A percentile compares a stretch with the other conserved stretches of the same genome.
Conservation (phyloP, 1,139 yeast species). For the Yamadazyma diddensiae region DNA sequence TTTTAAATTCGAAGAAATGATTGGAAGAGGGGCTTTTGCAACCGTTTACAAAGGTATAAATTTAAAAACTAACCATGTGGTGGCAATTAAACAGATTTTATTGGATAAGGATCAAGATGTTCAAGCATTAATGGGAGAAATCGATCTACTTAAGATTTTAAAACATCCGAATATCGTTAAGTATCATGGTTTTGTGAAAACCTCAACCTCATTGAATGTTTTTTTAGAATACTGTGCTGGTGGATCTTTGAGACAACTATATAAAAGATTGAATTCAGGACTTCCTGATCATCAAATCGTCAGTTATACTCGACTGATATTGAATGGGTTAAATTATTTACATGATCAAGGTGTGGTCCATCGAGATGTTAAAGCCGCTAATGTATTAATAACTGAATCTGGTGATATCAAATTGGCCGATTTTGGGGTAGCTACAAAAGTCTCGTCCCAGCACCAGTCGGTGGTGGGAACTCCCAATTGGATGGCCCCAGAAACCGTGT, state of each 20-base stretch:
- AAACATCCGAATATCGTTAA: slow-evolving; percentile 86
- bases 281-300: slow-evolving; percentile 62
- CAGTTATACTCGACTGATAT: slow-evolving; percentile 63
- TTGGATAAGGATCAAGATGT: slow-evolving; percentile 48
- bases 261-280: slow-evolving; percentile 52
- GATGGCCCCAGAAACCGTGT: slow-evolving; percentile 83
- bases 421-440: slow-evolving; percentile 73
- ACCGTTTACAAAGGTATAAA: slow-evolving; percentile 83
- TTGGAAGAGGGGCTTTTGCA: slow-evolving; percentile 95
- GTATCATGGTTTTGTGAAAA: slow-evolving; percentile 83
- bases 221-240: slow-evolving; percentile 76
- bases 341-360: slow-evolving; percentile 75
- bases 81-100: slow-evolving; percentile 82
- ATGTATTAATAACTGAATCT: slow-evolving; percentile 58
- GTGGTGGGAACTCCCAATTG: slow-evolving; percentile 75
- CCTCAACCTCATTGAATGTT: slow-evolving; percentile 62
- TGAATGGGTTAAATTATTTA: slow-evolving; percentile 67
- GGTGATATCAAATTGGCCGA: slow-evolving; percentile 71
- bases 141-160: slow-evolving; percentile 75
- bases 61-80: slow-evolving; percentile 59
- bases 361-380: slow-evolving; percentile 78
- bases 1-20: slow-evolving; percentile 64
- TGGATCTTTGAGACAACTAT: slow-evolving; percentile 75
- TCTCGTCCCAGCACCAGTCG: slow-evolving; percentile 39
- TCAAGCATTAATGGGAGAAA: slow-evolving; percentile 70